These are phyloP conservation scores for Mycena sanguinolenta DNA, from an alignment of 768 basidiomycete genomes.

Conservation along the genomic window DNA sequence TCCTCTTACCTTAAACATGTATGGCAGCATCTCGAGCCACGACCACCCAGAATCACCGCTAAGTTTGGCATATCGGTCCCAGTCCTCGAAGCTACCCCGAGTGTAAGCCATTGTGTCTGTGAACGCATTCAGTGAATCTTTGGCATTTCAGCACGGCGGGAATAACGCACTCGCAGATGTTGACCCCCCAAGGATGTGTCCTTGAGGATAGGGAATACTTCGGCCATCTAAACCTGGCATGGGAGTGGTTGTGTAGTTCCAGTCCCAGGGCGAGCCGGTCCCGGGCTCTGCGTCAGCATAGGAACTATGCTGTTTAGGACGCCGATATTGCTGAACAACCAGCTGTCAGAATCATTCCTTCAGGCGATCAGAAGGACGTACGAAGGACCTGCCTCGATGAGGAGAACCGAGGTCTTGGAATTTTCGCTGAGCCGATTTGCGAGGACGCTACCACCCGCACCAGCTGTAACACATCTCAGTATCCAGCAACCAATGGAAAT, in stretches of 20 bases:
- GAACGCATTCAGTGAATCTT: too few species aligned
- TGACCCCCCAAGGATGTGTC: slow-evolving; percentile 48
- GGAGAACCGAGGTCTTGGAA: too few species aligned
- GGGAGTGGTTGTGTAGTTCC: too few species aligned
- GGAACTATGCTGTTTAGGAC: slow-evolving; percentile 18
- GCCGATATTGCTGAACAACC: slow-evolving; percentile 15
- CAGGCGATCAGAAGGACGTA: not conserved
- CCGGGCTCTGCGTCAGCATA: slow-evolving; percentile 4
- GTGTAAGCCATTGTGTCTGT: too few species aligned
- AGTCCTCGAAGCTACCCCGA: too few species aligned
- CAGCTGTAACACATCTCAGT: slow-evolving; percentile 14
- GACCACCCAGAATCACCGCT: slow-evolving; percentile 64
- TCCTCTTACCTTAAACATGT: slow-evolving; percentile 40
- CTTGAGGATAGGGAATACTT: slow-evolving; percentile 44
- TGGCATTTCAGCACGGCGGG: too few species aligned
- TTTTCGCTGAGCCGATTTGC: slow-evolving; percentile 22
- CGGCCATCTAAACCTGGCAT: too few species aligned
- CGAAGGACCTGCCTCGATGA: slow-evolving; percentile 29
- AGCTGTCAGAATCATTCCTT: not conserved
- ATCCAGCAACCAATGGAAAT: not conserved
- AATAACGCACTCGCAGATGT: slow-evolving; percentile 47
- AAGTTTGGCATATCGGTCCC: too few species aligned
- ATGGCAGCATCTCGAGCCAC: slow-evolving; percentile 42
- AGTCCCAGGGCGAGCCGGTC: slow-evolving; percentile 43
- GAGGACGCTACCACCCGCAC: slow-evolving; percentile 24